Evolutionary conservation across 2,329 filamentous ascomycete genomes (phyloP).

Genomic region (Colletotrichum orbiculare): DNA sequence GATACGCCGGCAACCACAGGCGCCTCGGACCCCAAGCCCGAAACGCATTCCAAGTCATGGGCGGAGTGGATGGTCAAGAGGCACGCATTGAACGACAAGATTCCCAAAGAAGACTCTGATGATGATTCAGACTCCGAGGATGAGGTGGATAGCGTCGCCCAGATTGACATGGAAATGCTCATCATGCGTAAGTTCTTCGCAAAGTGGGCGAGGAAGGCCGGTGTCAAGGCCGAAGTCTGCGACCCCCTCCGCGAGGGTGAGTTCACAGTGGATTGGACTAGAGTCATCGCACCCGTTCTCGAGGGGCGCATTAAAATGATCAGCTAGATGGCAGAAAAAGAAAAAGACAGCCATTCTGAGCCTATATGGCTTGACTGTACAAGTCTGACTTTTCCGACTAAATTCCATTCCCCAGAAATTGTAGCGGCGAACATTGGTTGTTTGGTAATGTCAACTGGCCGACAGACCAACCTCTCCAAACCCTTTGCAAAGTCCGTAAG

Average conservation of each 20-base stretch:
- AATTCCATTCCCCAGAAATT: neutral
- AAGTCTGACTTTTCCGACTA: neutral
- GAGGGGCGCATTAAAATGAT: conserved; percentile 78
- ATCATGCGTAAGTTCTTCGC: conserved; percentile 75
- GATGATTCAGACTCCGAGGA: conserved; percentile 49
- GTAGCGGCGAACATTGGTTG: too few species aligned
- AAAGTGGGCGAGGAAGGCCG: conserved; percentile 79
- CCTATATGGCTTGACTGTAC: neutral
- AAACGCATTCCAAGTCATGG: conserved; percentile 47
- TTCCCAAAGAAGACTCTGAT: conserved; percentile 54
- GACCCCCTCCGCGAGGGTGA: conserved; percentile 69
- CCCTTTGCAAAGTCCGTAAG: too few species aligned
- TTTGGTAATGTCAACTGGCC: neutral
- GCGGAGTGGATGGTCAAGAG: conserved; percentile 49
- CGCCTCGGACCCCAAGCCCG: conserved; percentile 26
- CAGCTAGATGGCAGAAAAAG: conserved; percentile 19
- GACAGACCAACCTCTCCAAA: too few species aligned
- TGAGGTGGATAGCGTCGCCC: conserved; percentile 51
- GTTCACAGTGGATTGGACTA: conserved; percentile 79
- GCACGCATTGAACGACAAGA: conserved; percentile 47
- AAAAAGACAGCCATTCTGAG: neutral
- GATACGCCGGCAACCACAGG: conserved; percentile 44
- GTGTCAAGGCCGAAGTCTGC: conserved; percentile 64
- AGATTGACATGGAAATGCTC: conserved; percentile 66
- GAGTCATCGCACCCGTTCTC: conserved; percentile 79